Conservation (phyloP, 2,329 filamentous ascomycete species). For the Fusarium tupiense region DNA sequence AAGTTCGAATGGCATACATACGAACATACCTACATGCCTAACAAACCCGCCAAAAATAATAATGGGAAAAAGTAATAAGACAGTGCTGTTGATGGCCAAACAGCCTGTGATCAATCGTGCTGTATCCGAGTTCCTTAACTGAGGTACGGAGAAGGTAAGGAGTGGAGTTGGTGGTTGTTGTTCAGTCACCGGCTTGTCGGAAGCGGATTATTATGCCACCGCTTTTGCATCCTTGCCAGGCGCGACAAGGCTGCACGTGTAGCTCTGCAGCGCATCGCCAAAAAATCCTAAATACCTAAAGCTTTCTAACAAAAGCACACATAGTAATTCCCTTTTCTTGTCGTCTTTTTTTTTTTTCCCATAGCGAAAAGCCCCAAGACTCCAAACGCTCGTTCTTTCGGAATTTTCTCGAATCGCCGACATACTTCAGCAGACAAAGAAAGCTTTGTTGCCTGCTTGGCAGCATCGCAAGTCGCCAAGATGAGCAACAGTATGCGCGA, state of each 20-base stretch:
- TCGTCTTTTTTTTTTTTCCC: background rate
- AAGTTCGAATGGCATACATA: background rate
- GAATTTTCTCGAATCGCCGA: conserved; percentile 17
- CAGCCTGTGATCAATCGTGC: background rate
- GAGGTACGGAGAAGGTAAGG: background rate
- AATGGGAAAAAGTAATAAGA: background rate
- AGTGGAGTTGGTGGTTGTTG: background rate
- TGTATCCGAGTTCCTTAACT: background rate
- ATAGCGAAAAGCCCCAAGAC: background rate
- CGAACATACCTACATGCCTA: background rate
- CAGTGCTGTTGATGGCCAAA: background rate
- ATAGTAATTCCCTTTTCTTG: conserved; percentile 20
- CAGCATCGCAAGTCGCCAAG: conserved; percentile 47
- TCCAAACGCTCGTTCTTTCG: background rate
- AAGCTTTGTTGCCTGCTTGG: conserved; percentile 42
- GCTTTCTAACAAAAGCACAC: conserved; percentile 15
- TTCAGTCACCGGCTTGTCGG: conserved; percentile 12
- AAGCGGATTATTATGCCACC: conserved; percentile 31
- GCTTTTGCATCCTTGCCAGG: conserved; percentile 23
- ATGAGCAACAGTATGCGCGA: conserved; percentile 76
- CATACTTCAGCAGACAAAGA: conserved; percentile 16
- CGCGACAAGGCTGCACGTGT: conserved; percentile 46
- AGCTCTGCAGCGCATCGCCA: conserved; percentile 38
- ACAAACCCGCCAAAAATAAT: too few relatives aligned
- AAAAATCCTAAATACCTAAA: conserved; percentile 40